Conservation (phyloP, 176 grass and related monocot genomes). For the Ensete ventricosum region DNA sequence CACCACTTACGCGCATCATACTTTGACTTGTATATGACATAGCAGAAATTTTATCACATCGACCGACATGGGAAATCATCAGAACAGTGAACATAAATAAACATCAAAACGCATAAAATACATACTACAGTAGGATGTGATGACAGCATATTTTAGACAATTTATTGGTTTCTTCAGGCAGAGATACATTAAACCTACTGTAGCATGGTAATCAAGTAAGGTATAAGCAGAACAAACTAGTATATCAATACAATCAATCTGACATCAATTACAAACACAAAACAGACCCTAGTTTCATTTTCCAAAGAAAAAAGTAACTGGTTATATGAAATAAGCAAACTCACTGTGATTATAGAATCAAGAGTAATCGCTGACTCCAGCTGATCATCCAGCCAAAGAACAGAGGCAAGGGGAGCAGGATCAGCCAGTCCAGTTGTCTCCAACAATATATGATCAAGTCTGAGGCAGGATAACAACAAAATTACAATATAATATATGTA, state of each 20-base stretch:
- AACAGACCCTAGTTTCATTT: not conserved
- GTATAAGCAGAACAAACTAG: not conserved
- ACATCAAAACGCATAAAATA: not conserved
- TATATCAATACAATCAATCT: not conserved
- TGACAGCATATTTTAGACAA: not conserved
- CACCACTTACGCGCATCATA: not conserved
- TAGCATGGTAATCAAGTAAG: too few species aligned
- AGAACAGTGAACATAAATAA: not conserved
- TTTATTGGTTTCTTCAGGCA: not conserved
- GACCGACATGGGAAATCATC: not conserved
- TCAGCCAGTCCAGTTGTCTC: conserved; percentile 93
- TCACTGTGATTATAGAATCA: conserved; percentile 92
- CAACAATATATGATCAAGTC: conserved; percentile 97
- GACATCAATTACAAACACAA: not conserved
- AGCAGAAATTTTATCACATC: not conserved
- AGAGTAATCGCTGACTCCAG: conserved; percentile 74
- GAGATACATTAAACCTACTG: too few species aligned
- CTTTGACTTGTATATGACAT: not conserved
- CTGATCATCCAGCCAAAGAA: conserved; percentile 97
- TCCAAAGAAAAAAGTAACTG: not conserved
- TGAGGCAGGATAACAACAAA: conserved; percentile 21
- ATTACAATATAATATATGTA: conserved; percentile 10
- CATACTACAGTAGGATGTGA: not conserved
- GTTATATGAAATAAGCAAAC: conserved; percentile 15
- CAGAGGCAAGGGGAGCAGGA: conserved; percentile 78